These are phyloP conservation scores for Lachancea mirantina DNA, from an alignment of 805 yeast species.

Conservation along the genomic window DNA sequence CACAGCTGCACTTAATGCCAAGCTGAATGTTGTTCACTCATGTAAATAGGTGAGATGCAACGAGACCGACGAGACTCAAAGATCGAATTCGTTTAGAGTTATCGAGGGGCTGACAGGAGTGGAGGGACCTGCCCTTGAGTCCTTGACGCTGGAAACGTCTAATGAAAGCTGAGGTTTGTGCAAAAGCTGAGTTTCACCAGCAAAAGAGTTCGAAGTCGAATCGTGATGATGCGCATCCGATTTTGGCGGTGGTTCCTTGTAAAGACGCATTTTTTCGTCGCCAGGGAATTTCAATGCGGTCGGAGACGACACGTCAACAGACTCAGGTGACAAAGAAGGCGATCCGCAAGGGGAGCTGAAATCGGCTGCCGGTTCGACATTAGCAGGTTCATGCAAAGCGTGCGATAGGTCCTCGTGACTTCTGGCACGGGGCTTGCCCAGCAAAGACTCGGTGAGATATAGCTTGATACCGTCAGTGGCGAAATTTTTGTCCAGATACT, in stretches of 20 bases:
- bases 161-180: conserved; percentile 7
- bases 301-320: conserved; percentile 22
- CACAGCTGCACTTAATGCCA: too few species aligned
- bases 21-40: too few species aligned
- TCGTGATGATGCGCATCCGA: conserved; percentile 2
- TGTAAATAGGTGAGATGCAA: neutral
- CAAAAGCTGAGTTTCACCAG: conserved; percentile 7
- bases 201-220: conserved; percentile 2
- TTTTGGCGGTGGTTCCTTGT: conserved; percentile 28
- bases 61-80: conserved; percentile 12
- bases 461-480: conserved; percentile 18
- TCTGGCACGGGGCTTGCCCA: conserved; percentile 25
- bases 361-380: neutral
- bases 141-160: conserved; percentile 1
- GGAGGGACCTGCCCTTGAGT: neutral
- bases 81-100: conserved; percentile 17
- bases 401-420: conserved; percentile 9
- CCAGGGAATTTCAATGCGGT: conserved; percentile 23
- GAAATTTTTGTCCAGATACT: conserved; percentile 14
- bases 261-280: conserved; percentile 21
- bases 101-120: conserved; percentile 20
- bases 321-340: conserved; percentile 29
- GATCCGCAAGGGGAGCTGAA: neutral
- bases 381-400: neutral
- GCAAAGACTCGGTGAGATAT: conserved; percentile 31